Base-by-base conservation (phyloP, 371 early-diverging fungal species). In the Syncephalastrum racemosum region DNA sequence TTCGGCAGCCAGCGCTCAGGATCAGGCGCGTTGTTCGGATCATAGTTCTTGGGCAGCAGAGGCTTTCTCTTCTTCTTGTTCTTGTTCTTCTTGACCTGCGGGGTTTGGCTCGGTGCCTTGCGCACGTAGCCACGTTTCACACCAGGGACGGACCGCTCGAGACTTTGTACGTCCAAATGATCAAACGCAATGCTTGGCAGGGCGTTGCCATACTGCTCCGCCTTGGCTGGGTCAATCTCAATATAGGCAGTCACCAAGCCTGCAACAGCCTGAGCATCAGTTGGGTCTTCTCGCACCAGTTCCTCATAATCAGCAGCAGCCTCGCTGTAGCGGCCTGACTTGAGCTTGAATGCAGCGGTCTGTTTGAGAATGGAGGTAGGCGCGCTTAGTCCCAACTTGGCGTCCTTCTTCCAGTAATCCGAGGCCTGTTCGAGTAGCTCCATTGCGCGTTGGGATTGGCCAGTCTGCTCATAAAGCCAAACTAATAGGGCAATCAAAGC, bases 1-100 rank as follows among this genome's bases (percentile, higher is more conserved):
- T 83, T 85, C 5, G 90, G 86, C 50, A 90, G 25, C 91, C 91
- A 90, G 31, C 91, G 77, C 62, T 91, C 89, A 25, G 90, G 90
- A 73, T 91, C 88, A 43, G 88, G 84, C 12, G 71, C 58, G 4
- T 63, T 67, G 36, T 66, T 63, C 12, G 83, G 67, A 54, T 83
- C 73, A 56, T 72, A 66, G 19, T 75, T 72, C 62, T 88, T 89
- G 47, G 90, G 88, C 45, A 83, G 58, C 39, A 80, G 60, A 3
- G 83, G 75, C 58, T 80, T 81, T 60, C 89, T 71, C 75, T 88
- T 90, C 55, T 80, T 77, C 55, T 83, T 85, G 23, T 67, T 71
- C 55, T 77, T 16, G 19, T 31, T 45, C 36, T 25, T 36, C 51
- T 50, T 24, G 39, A n/a, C n/a, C 50, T 50, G 43, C 49, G 16